Base-by-base conservation (phyloP, 192 early-diverging fungal genomes). In the Gonapodya prolifera region DNA sequence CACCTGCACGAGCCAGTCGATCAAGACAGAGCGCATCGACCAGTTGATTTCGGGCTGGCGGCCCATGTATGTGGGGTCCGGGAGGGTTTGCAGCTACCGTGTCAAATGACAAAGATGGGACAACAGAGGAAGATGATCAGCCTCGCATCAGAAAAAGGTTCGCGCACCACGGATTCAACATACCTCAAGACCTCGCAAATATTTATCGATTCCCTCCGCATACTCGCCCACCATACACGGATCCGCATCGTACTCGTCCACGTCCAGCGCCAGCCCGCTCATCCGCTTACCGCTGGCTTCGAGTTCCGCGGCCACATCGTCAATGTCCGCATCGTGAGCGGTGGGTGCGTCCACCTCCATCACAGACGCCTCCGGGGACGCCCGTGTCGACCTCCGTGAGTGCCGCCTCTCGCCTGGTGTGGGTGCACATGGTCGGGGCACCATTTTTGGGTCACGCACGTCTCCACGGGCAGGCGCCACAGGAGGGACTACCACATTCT, bases 131-230 rank as follows among this genome's bases (percentile, higher is more conserved):
- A 61, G 23, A 61, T 16, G 23, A 61, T 61, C 45, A 61, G 45
- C 23, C 23, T 61, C 45, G 33, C 76, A 28, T 1, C n/a, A 17
- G 34, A 30, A 23, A 33, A 45, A 1, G 23, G 1, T 75, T 69
- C 1, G 2, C 30, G n/a, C 34, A 75, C 28, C 2, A 23, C 8
- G n/a, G 31, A 18, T 77, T 61, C 69, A n/a, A 61, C 75, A 69
- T 70, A 86, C 84, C 83, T 91, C 91, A 33, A 90, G 81, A 78
- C 86, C 83, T 17, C 84, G 79, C 83, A 89, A 86, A 76, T 91
- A 90, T 0, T 80, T 83, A 85, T 89, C 89, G 34, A 91, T 91
- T 69, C 86, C 86, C 70, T 82, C 85, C 77, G 86, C 82, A 75
- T 87, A 89, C 78, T 91, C 91, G 29, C 86, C 78, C 29, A 91